Conservation (phyloP, 176 grass and related monocot species). For the Oryza punctata region DNA sequence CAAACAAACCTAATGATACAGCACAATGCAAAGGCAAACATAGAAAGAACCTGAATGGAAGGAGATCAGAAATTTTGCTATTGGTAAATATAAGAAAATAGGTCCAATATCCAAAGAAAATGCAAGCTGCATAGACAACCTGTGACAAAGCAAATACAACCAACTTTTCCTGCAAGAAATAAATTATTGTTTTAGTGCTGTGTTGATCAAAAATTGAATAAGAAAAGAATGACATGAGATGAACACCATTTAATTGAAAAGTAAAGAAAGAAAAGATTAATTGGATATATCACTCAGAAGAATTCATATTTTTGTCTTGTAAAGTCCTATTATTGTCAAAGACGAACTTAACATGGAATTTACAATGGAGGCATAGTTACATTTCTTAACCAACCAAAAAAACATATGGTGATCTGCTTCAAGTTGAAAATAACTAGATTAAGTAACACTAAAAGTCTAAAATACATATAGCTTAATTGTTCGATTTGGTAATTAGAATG, state of each 20-base stretch:
- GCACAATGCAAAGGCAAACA: conserved; percentile 27
- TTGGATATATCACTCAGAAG: background rate
- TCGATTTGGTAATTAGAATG: background rate
- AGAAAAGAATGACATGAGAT: background rate
- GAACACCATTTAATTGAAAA: conserved; percentile 9
- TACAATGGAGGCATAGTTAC: background rate
- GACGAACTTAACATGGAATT: conserved; percentile 17
- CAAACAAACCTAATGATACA: conserved; percentile 5
- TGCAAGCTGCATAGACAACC: conserved; percentile 67
- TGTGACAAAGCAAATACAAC: conserved; percentile 91
- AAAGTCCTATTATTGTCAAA: conserved; percentile 5
- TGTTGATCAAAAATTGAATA: conserved; percentile 38
- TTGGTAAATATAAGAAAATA: conserved; percentile 74
- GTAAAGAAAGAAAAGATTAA: conserved; percentile 3
- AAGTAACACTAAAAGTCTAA: no score
- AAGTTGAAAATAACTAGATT: no score
- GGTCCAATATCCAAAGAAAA: conserved; percentile 83
- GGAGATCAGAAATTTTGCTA: conserved; percentile 52
- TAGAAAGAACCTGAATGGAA: conserved; percentile 73
- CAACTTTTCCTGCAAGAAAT: conserved; percentile 76
- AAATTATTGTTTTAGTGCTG: conserved; percentile 6
- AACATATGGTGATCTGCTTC: background rate
- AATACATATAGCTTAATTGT: no score
- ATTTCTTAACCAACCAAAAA: conserved; percentile 2
- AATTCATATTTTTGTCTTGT: background rate